Evolutionary conservation across 306 rosid species (phyloP).

Genomic region (Dalbergia cochinchinensis): DNA sequence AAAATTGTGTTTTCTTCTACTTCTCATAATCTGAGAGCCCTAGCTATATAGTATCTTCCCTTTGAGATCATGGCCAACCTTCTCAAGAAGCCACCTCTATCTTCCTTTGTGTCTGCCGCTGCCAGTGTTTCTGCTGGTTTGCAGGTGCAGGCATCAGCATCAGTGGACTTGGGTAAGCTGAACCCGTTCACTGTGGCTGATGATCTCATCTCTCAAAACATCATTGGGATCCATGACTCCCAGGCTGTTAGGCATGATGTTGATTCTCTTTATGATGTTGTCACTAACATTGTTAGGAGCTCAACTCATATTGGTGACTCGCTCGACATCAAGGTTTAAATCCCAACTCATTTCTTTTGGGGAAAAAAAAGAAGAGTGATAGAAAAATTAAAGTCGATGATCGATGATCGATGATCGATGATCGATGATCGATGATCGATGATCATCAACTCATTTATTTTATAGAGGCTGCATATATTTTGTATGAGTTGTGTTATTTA

Average conservation of each 20-base stretch:
- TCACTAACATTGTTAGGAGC: slow-evolving; percentile 37
- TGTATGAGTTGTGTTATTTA: no score
- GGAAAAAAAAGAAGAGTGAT: no score
- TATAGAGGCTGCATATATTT: no score
- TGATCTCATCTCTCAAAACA: slow-evolving; percentile 28
- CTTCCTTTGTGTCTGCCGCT: no score
- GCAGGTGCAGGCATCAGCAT: background rate
- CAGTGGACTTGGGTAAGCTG: background rate
- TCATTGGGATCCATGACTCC: slow-evolving; percentile 45
- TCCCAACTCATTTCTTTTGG: background rate
- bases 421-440: no score
- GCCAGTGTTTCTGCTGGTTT: background rate
- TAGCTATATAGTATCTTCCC: no score
- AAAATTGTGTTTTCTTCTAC: background rate
- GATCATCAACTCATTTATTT: no score
- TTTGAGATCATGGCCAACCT: no score
- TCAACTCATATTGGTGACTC: slow-evolving; percentile 37
- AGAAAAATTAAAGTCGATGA: no score
- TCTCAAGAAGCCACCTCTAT: no score
- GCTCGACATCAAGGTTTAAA: slow-evolving; percentile 41
- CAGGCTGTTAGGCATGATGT: slow-evolving; percentile 37
- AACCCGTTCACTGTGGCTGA: slow-evolving; percentile 27
- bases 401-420: no score
- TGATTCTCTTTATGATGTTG: slow-evolving; percentile 39
- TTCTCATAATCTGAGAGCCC: no score